phyloP scores from a whole-genome alignment of 2,329 filamentous ascomycete genomes.

The Albophoma yamanashiensis region DNA sequence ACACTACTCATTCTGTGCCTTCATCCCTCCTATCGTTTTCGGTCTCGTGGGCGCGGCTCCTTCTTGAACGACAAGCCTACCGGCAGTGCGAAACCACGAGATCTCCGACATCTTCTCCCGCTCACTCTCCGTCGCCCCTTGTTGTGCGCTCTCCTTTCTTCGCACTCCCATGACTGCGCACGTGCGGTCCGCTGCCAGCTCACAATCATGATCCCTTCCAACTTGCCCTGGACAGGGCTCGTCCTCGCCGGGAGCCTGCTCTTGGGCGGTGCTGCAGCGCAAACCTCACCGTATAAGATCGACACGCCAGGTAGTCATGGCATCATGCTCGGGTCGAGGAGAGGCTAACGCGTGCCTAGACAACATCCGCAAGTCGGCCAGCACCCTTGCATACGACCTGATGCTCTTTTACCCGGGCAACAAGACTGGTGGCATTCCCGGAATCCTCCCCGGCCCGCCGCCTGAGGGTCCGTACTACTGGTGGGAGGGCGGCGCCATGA shows the following conservation, averaged over 20 bases:
- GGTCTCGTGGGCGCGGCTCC: neutral
- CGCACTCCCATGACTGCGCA: neutral
- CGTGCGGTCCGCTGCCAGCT: neutral
- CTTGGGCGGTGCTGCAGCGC: conserved; percentile 9
- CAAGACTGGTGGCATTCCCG: conserved; percentile 38
- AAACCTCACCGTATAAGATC: conserved; percentile 19
- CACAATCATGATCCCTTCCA: neutral
- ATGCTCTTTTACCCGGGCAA: conserved; percentile 42
- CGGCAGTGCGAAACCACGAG: neutral
- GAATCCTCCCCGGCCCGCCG: conserved; percentile 47
- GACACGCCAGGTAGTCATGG: conserved; percentile 16
- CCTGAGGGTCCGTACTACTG: conserved; percentile 50
- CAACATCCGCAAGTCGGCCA: conserved; percentile 34
- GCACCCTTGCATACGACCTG: conserved; percentile 37
- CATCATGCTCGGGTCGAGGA: neutral
- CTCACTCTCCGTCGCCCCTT: too few relatives aligned
- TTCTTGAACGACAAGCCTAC: neutral
- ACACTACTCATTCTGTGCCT: neutral
- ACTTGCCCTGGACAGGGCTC: neutral
- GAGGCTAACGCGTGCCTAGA: conserved; percentile 16
- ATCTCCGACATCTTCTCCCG: neutral
- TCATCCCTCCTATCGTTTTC: neutral
- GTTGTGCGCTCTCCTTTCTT: too few relatives aligned
- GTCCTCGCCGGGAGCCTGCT: conserved; percentile 1
- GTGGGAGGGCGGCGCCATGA: conserved; percentile 64